Conservation (phyloP, 2,329 filamentous ascomycete species). For the Trichoderma polysporum region DNA sequence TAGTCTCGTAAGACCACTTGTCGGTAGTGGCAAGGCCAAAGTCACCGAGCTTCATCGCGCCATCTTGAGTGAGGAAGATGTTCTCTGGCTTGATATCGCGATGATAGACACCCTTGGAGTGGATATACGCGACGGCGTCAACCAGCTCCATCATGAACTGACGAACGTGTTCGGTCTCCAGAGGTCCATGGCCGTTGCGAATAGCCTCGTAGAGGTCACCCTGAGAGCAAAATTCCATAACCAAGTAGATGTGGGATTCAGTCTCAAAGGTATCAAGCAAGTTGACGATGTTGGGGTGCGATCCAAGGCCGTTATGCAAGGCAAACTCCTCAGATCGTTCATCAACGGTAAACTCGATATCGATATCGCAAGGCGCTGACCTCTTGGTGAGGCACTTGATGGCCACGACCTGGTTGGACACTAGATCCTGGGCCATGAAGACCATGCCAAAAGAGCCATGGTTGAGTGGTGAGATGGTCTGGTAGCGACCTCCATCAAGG, state of each 20-base stretch:
- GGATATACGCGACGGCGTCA: conserved; percentile 85
- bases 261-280: conserved; percentile 90
- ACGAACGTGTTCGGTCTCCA: conserved; percentile 94
- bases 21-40: conserved; percentile 91
- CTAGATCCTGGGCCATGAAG: conserved; percentile 81
- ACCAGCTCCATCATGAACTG: conserved; percentile 96
- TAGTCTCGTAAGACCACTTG: conserved; percentile 86
- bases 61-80: conserved; percentile 86
- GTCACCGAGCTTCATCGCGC: conserved; percentile 93
- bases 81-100: conserved; percentile 99
- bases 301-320: conserved; percentile 75
- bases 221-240: conserved; percentile 92
- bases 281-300: conserved; percentile 91
- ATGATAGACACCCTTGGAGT: conserved; percentile 88
- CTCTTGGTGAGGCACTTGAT: conserved; percentile 96
- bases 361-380: conserved; percentile 58
- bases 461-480: conserved; percentile 91
- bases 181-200: conserved; percentile 78
- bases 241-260: conserved; percentile 82
- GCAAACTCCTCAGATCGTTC: conserved; percentile 78
- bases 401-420: conserved; percentile 77
- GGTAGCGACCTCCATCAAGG: conserved; percentile 78
- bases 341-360: conserved; percentile 69
- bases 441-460: conserved; percentile 99
- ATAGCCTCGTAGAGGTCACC: conserved; percentile 98